Evolutionary conservation across 2,329 filamentous ascomycete species (phyloP).

Genomic region (Lasiodiplodia gonubiensis): DNA sequence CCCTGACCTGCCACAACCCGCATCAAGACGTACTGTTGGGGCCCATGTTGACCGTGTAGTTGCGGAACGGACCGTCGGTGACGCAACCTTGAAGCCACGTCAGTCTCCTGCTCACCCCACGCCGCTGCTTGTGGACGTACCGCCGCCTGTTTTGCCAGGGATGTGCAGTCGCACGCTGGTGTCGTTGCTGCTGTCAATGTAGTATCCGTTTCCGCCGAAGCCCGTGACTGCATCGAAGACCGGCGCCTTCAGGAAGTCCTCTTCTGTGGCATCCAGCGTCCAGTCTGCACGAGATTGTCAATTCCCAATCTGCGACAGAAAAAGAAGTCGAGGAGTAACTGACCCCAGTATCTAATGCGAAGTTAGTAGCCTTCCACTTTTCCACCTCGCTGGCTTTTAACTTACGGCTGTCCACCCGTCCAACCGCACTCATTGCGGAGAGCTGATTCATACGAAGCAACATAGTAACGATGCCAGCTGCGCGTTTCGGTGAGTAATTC

Average conservation of each 20-base stretch:
- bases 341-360: constrained; percentile 18
- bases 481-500: not conserved
- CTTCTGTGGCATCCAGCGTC: constrained; percentile 24
- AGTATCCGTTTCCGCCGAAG: constrained; percentile 29
- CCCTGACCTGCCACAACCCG: not conserved
- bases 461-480: constrained; percentile 23
- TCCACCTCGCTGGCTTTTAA: not conserved
- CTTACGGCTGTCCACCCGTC: constrained; percentile 21
- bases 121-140: not conserved
- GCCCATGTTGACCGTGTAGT: constrained; percentile 53
- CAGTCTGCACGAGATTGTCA: constrained; percentile 22
- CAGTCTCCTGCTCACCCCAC: constrained; percentile 33
- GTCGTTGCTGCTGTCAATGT: constrained; percentile 25
- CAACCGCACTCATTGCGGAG: constrained; percentile 22
- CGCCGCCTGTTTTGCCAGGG: constrained; percentile 17
- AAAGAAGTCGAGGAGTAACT: not conserved
- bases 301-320: not conserved
- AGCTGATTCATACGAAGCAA: constrained; percentile 13
- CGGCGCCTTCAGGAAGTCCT: constrained; percentile 19
- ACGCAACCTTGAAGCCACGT: constrained; percentile 55
- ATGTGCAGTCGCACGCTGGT: constrained; percentile 17
- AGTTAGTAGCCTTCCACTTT: not conserved
- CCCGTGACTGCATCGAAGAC: constrained; percentile 27
- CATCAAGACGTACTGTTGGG: constrained; percentile 44
- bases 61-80: constrained; percentile 57